Evolutionary conservation across 768 basidiomycete species (phyloP), one percentile per base, ranked within the genome.

Genomic region (Amanita muscaria): DNA sequence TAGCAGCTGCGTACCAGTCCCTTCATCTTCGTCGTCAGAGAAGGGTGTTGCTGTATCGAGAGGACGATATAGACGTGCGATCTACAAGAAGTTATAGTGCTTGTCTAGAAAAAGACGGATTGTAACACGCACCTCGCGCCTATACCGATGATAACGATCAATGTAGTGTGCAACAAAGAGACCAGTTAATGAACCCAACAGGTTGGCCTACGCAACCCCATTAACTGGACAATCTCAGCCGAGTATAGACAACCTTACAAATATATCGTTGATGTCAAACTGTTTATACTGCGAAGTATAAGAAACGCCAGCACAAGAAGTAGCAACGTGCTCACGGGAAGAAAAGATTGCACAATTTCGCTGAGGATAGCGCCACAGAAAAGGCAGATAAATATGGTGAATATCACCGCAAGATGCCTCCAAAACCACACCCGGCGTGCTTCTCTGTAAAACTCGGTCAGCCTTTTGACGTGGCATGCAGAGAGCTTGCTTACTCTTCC

Each of bases 351-450:
- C 1, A 91, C 82, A 48, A 90, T 60, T 62, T 91, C 88, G 59
- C 83, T 88, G 19, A 89, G 55, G 42, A 91, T 69, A 1, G 86
- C 87, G 9, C 88, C 88, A 49, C 84, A 77, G 55, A 90, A 74
- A 63, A 86, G 77, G 53, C 88, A 91, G 4, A 79, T 66, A 52
- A 85, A 61, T 3, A 61, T 59, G 1, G 89, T 87, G 56, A 85
- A 73, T 37, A 87, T 77, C 9, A 88, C 59, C 7, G 76, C 72
- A 21, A 78, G 72, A 57, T 83, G 73, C 22, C 88, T 74, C 88
- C 88, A 91, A 53, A 88, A 83, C 88, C 89, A 91, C 61, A 90
- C 74, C 50, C 88, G 71, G 48, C 88, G 67, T 5, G 81, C 79
- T 42, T 80, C 80, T 58, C 88, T 91, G 38, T 5, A 32, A n/a